These are phyloP conservation scores for Chlamydomonas incerta DNA, from an alignment of 139 green algal genomes.

Conservation along the genomic window DNA sequence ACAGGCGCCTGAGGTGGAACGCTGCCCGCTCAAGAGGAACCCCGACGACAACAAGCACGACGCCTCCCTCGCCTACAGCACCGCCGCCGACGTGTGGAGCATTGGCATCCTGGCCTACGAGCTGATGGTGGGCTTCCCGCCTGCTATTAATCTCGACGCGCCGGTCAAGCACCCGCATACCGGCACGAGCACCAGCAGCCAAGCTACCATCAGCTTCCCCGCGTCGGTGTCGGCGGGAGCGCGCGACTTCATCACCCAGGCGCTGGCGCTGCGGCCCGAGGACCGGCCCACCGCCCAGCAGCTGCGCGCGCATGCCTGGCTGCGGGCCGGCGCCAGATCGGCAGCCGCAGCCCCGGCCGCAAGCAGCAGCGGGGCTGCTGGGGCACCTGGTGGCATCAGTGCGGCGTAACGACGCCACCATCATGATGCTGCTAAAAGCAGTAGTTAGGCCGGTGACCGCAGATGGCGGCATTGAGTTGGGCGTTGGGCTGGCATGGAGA, in stretches of 20 bases:
- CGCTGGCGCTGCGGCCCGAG: slow-evolving; percentile 43
- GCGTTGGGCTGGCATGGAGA: too few relatives aligned
- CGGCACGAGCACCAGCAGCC: background rate
- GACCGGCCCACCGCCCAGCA: slow-evolving; percentile 48
- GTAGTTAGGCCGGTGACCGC: background rate
- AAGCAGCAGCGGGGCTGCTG: too few relatives aligned
- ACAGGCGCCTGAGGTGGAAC: slow-evolving; percentile 49
- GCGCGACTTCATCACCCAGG: slow-evolving; percentile 34
- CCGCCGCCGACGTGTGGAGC: slow-evolving; percentile 57
- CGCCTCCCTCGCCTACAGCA: slow-evolving; percentile 53
- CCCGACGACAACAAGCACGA: slow-evolving; percentile 62
- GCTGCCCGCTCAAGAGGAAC: slow-evolving; percentile 55
- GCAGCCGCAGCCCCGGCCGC: too few relatives aligned
- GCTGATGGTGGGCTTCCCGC: slow-evolving; percentile 53
- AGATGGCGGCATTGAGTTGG: too few relatives aligned
- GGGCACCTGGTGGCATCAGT: background rate
- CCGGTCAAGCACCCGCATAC: background rate
- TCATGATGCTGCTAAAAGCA: background rate
- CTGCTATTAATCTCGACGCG: background rate
- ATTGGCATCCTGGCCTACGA: slow-evolving; percentile 67
- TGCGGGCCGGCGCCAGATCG: background rate
- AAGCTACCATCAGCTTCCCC: slow-evolving; percentile 15
- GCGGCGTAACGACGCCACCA: background rate
- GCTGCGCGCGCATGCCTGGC: slow-evolving; percentile 52
- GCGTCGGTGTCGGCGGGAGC: slow-evolving; percentile 24